Conservation (phyloP, 2,329 filamentous ascomycete species). For the Colletotrichum nymphaeae region DNA sequence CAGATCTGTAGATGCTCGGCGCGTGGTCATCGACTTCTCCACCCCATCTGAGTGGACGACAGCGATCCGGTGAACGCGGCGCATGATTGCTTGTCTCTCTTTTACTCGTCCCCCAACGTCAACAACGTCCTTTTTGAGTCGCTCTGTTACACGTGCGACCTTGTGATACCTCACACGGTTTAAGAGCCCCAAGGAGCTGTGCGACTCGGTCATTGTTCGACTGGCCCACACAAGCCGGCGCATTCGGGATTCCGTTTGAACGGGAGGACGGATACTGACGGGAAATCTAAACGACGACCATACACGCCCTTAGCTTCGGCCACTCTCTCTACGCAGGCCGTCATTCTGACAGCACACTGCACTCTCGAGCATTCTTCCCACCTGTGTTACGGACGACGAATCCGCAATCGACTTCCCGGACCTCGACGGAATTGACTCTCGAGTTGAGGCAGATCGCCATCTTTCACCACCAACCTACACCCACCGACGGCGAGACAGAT, state of each 20-base stretch:
- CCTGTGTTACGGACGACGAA: background rate
- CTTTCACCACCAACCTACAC: background rate
- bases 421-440: background rate
- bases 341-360: background rate
- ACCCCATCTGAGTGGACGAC: slow-evolving; percentile 29
- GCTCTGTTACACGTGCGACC: background rate
- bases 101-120: background rate
- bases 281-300: slow-evolving; percentile 3
- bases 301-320: background rate
- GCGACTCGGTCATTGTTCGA: background rate
- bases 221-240: background rate
- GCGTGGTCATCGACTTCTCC: slow-evolving; percentile 29
- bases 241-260: background rate
- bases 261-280: background rate
- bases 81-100: slow-evolving; percentile 32
- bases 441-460: background rate
- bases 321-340: background rate
- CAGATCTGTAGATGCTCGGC: slow-evolving; percentile 20
- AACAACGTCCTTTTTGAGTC: background rate
- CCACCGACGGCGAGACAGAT: background rate
- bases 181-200: background rate
- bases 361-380: background rate
- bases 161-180: background rate
- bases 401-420: background rate
- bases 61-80: slow-evolving; percentile 24